phyloP scores from a whole-genome alignment of 192 early-diverging fungal species.

The Coemansia sp. region DNA sequence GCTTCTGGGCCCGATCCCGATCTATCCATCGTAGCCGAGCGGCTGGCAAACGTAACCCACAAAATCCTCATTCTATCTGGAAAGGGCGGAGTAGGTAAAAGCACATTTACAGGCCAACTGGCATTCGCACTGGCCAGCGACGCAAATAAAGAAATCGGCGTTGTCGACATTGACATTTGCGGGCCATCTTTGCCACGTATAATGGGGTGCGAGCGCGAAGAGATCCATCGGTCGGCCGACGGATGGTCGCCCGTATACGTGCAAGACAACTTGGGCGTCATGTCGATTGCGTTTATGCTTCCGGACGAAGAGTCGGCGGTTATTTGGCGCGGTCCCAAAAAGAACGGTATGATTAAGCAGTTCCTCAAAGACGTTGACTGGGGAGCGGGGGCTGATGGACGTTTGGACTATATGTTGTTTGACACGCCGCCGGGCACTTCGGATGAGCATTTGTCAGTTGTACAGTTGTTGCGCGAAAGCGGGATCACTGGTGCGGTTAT shows the following conservation, averaged over 20 bases:
- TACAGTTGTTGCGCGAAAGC: constrained; percentile 70
- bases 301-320: constrained; percentile 84
- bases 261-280: constrained; percentile 76
- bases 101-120: constrained; percentile 85
- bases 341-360: constrained; percentile 91
- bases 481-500: constrained; percentile 87
- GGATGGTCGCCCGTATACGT: constrained; percentile 84
- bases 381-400: constrained; percentile 47
- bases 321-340: constrained; percentile 95
- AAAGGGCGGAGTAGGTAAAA: constrained; percentile 98
- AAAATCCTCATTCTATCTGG: constrained; percentile 94
- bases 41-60: constrained; percentile 65
- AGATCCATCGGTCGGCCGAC: constrained; percentile 76
- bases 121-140: constrained; percentile 71
- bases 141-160: constrained; percentile 61
- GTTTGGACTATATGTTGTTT: constrained; percentile 86
- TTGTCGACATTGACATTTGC: constrained; percentile 95
- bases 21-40: constrained; percentile 64
- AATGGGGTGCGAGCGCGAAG: constrained; percentile 79
- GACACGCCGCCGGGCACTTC: constrained; percentile 98
- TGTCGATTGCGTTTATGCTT: constrained; percentile 95
- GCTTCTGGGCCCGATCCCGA: constrained; percentile 83
- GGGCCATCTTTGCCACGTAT: constrained; percentile 94
- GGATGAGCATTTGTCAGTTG: constrained; percentile 93
- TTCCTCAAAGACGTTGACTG: constrained; percentile 96